Evolutionary conservation across 73 alveolate species (phyloP).

Genomic region (Paramecium primaurelia): DNA sequence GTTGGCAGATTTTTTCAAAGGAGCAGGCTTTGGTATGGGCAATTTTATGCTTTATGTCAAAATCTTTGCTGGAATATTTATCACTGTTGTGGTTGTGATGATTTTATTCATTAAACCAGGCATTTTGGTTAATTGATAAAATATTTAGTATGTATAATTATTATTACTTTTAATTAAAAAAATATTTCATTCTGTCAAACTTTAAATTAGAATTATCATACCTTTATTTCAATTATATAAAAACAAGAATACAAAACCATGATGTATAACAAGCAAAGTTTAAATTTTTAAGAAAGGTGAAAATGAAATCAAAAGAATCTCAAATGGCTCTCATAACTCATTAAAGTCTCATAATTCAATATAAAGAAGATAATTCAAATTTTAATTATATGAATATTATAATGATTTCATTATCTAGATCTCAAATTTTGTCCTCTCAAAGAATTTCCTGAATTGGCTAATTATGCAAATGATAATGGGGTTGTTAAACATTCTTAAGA

Average conservation of each 20-base stretch:
- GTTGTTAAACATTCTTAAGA: not conserved
- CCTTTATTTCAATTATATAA: no score
- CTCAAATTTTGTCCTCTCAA: not conserved
- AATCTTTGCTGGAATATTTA: slow-evolving; percentile 50
- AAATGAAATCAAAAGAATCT: not conserved
- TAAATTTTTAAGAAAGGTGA: no score
- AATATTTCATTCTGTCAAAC: no score
- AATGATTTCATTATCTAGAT: not conserved
- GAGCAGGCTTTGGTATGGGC: slow-evolving; percentile 75
- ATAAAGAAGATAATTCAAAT: not conserved
- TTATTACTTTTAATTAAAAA: not conserved
- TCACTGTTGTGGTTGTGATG: slow-evolving; percentile 45
- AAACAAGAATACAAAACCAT: no score
- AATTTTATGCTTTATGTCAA: slow-evolving; percentile 57
- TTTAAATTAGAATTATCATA: no score
- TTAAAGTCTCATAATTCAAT: not conserved
- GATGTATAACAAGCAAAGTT: no score
- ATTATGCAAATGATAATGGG: slow-evolving; percentile 27
- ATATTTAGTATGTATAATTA: not conserved
- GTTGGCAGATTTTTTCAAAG: slow-evolving; percentile 80
- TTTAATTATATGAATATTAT: not conserved
- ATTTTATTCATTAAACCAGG: slow-evolving; percentile 62
- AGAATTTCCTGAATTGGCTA: not conserved
- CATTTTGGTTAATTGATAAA: slow-evolving; percentile 56
- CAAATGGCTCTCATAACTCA: no score